Evolutionary conservation across 345 rosid species (phyloP).

Genomic region (Acer negundo): DNA sequence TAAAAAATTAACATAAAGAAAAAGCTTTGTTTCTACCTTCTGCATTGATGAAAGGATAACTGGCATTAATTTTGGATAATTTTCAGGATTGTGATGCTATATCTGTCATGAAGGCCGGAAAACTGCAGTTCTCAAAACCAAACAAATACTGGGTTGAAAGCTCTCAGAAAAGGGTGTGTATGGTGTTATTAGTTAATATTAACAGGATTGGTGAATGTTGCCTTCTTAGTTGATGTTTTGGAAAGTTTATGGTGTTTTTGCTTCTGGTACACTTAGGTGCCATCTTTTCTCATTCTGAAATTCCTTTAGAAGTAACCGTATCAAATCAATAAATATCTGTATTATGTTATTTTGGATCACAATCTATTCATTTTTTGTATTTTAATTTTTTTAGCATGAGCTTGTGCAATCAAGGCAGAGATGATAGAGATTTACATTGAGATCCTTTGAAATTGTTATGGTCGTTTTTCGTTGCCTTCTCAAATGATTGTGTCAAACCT

Average conservation of each 20-base stretch:
- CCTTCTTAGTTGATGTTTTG: neutral
- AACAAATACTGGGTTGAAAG: conserved; percentile 78
- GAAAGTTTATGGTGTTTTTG: neutral
- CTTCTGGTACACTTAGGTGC: neutral
- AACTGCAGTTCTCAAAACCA: conserved; percentile 66
- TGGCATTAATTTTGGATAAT: conserved; percentile 18
- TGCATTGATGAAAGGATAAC: neutral
- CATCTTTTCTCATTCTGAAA: neutral
- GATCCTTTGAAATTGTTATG: neutral
- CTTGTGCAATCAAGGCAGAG: conserved; percentile 6
- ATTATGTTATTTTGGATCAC: neutral
- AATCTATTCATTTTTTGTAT: neutral
- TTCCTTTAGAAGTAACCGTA: neutral
- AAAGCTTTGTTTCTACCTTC: neutral
- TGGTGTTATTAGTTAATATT: neutral
- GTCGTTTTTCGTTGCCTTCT: neutral
- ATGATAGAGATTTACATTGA: neutral
- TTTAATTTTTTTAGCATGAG: neutral
- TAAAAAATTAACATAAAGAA: neutral
- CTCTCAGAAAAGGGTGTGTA: conserved; percentile 82
- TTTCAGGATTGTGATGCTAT: conserved; percentile 68
- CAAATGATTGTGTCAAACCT: neutral
- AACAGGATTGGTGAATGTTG: neutral
- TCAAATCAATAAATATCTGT: neutral
- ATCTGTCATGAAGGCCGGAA: conserved; percentile 74